These are phyloP conservation scores for Alternaria sp. DNA, from an alignment of 2,329 filamentous ascomycete species.

Conservation along the genomic window DNA sequence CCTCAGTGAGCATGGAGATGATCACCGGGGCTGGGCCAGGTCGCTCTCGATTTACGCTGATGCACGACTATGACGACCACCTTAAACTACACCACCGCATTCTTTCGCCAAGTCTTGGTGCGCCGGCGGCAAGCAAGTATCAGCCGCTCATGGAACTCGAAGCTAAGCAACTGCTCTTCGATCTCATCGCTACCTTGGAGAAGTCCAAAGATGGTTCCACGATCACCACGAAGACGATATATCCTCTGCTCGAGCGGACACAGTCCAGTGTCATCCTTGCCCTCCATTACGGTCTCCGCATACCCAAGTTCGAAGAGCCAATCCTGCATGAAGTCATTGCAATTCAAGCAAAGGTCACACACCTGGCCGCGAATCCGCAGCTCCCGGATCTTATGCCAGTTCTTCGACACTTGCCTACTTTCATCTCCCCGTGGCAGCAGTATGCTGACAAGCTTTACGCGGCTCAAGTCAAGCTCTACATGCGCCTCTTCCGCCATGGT, in stretches of 20 bases:
- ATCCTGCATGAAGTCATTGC: constrained; percentile 11
- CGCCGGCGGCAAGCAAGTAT: constrained; percentile 7
- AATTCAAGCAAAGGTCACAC: constrained; percentile 9
- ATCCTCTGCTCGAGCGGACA: constrained; percentile 12
- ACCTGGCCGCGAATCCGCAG: constrained; percentile 14
- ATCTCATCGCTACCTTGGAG: neutral
- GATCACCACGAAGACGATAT: constrained; percentile 10
- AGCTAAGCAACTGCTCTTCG: constrained; percentile 14
- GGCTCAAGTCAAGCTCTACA: constrained; percentile 11
- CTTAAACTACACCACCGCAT: constrained; percentile 15
- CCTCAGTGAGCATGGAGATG: constrained; percentile 19
- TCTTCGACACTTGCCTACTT: constrained; percentile 4
- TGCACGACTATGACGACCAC: constrained; percentile 18
- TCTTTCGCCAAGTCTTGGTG: constrained; percentile 14
- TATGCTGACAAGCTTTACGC: constrained; percentile 14
- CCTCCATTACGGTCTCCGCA: constrained; percentile 16
- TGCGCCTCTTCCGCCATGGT: constrained; percentile 9
- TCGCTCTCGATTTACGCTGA: constrained; percentile 12
- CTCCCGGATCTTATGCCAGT: constrained; percentile 14
- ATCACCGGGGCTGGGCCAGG: constrained; percentile 14
- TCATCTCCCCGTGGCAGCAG: constrained; percentile 10
- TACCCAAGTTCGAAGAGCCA: constrained; percentile 6
- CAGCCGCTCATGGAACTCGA: constrained; percentile 15
- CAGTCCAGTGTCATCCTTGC: constrained; percentile 16
- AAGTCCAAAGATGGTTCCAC: constrained; percentile 2